Evolutionary conservation across 495 filamentous ascomycete species (phyloP), one percentile per base, ranked within the genome.

Genomic region (Podospora sp.): DNA sequence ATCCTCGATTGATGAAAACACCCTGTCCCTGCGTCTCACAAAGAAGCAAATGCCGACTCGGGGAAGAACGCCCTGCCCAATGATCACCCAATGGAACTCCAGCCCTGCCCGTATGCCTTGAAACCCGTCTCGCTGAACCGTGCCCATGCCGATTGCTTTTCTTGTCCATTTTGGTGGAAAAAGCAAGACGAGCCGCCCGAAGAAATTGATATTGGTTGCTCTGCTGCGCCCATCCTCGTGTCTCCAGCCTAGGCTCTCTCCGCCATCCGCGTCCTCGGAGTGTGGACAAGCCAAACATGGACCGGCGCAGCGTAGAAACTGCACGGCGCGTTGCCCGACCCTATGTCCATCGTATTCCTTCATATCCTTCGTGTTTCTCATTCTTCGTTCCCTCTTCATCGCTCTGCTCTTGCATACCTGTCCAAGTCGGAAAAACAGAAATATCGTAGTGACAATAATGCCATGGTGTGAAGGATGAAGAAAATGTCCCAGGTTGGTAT

Each of bases 131-230:
- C 8, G 3, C 9, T n/a, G 18, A 25, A n/a, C 24, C 26, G 11
- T 29, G n/a, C 21, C 49, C 62, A 56, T 56, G 51, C 25, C 49
- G 53, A 22, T 57, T 65, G 26, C 40, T 35, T 57, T 50, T 33
- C 25, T 29, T 35, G 35, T 50, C 52, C 21, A 36, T 35, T 65
- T 65, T 65, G 55, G 22, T 9, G 35, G 59, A 29, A 57, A 46
- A 65, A 65, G 26, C 21, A n/a, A 57, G 63, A 65, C 21, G 35
- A 36, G 40, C 63, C 56, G 55, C 49, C 55, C 46, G 49, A 53
- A 50, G 60, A 12, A n/a, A 40, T 21, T 18, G 21, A 21, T 26
- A 55, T 55, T 7, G 24, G 9, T 55, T 33, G 29, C 29, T 55
- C 21, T 55, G 52, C 52, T 55, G 52, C 25, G 5, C 16, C 40